Conservation (phyloP, 2,329 filamentous ascomycete genomes). For the Ceratocystis lukuohia region DNA sequence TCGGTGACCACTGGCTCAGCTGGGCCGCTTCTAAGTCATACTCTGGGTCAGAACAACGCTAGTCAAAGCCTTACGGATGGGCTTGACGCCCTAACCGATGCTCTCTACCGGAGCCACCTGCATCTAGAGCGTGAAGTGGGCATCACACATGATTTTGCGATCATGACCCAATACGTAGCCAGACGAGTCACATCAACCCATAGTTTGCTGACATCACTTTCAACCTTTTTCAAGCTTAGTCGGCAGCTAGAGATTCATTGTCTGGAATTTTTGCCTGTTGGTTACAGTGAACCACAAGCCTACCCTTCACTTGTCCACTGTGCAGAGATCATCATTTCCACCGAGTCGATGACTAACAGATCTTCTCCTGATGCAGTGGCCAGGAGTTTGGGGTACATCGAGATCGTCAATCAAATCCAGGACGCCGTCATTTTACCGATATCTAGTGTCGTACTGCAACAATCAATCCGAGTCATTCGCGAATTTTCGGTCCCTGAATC, state of each 20-base stretch:
- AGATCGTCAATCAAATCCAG: too few species aligned
- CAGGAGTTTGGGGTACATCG: conserved; percentile 56
- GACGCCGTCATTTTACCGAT: too few species aligned
- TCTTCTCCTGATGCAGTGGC: conserved; percentile 61
- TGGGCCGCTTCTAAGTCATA: conserved; percentile 66
- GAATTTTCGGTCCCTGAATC: conserved; percentile 59
- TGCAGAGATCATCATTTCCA: conserved; percentile 60
- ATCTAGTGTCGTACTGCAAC: too few species aligned
- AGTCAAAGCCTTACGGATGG: conserved; percentile 59
- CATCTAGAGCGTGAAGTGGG: conserved; percentile 71
- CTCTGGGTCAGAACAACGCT: conserved; percentile 57
- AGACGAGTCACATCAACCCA: conserved; percentile 70
- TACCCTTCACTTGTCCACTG: conserved; percentile 70
- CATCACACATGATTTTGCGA: conserved; percentile 68
- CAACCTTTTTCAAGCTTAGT: conserved; percentile 65
- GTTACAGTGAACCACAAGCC: conserved; percentile 46
- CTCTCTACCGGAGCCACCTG: conserved; percentile 71
- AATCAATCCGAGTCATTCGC: conserved; percentile 53
- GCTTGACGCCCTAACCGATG: conserved; percentile 66
- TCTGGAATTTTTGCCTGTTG: conserved; percentile 42
- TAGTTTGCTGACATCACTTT: conserved; percentile 60
- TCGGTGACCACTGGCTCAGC: conserved; percentile 73
- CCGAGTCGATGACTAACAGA: conserved; percentile 59
- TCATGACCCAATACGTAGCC: conserved; percentile 60
- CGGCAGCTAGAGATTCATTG: conserved; percentile 81